Percentiles rank a stretch among this genome's conserved stretches.
Evolutionary conservation across 225 moss, liverwort and hornwort genomes (phyloP).

Genomic region (Sphagnum tenellum): DNA sequence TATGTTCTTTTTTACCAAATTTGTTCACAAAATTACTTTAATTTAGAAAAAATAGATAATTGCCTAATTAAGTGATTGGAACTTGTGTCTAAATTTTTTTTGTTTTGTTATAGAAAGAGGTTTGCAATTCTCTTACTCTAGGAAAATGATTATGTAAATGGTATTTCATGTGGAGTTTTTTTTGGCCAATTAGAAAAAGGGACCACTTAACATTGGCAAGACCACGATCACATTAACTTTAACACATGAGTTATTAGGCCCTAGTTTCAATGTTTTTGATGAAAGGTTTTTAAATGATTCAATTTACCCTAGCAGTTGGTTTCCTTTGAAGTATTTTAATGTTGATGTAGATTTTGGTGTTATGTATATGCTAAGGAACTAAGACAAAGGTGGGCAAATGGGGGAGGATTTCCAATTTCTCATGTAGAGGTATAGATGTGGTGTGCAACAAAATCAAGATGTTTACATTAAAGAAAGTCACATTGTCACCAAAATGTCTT

Average conservation of each 20-base stretch:
- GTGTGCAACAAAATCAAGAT: conserved; percentile 98
- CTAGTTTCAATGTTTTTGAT: conserved; percentile 85
- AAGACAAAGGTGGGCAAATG: too few species aligned
- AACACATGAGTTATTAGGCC: conserved; percentile 79
- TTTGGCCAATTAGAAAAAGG: conserved; percentile 44
- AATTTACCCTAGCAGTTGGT: too few species aligned
- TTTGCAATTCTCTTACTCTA: too few species aligned
- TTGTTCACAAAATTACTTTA: not conserved
- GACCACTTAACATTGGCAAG: conserved; percentile 95
- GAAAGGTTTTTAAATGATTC: conserved; percentile 41
- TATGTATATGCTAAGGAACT: too few species aligned
- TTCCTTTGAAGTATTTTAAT: too few species aligned
- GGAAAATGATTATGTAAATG: not conserved
- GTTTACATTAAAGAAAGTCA: conserved; percentile 97
- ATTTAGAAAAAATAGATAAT: not conserved
- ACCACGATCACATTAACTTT: conserved; percentile 91
- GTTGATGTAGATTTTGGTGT: too few species aligned
- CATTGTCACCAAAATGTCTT: conserved; percentile 79
- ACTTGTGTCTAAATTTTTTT: too few species aligned
- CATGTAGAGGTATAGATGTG: conserved; percentile 86
- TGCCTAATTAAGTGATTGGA: not conserved
- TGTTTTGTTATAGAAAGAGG: too few species aligned
- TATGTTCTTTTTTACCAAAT: conserved; percentile 31
- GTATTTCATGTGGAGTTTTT: conserved; percentile 2
- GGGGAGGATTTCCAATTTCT: not conserved